Evolutionary conservation across 2,329 filamentous ascomycete genomes (phyloP).

Genomic region (Pseudophaeomoniella oleicola): DNA sequence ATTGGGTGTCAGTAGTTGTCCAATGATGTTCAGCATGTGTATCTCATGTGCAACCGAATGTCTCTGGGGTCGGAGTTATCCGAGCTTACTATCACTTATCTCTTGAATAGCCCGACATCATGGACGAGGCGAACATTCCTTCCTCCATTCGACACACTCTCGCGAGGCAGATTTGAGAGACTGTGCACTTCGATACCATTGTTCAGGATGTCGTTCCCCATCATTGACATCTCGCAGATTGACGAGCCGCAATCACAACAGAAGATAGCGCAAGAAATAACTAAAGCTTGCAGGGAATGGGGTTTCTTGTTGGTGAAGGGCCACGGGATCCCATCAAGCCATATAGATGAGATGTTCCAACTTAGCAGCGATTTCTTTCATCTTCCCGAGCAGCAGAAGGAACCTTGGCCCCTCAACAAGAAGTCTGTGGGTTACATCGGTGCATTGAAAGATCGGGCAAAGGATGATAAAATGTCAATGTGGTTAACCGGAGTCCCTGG

Average conservation of each 20-base stretch:
- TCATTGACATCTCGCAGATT: constrained; percentile 5
- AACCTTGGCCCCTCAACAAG: constrained; percentile 10
- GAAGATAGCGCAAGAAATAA: constrained; percentile 54
- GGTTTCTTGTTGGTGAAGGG: constrained; percentile 82
- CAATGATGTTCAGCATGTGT: too few relatives aligned
- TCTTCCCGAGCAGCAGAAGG: constrained; percentile 46
- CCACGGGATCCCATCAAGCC: constrained; percentile 49
- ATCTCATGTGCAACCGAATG: too few relatives aligned
- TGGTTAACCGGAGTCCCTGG: constrained; percentile 11
- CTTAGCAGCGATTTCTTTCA: constrained; percentile 57
- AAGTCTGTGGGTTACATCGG: constrained; percentile 9
- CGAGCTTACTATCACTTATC: not conserved
- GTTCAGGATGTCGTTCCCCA: constrained; percentile 2
- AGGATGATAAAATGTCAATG: constrained; percentile 13
- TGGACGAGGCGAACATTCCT: too few relatives aligned
- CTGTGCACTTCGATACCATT: not conserved
- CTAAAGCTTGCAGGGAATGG: constrained; percentile 67
- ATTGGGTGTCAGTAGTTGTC: too few relatives aligned
- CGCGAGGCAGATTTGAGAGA: too few relatives aligned
- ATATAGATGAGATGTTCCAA: constrained; percentile 47
- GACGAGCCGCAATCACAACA: constrained; percentile 19
- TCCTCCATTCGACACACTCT: too few relatives aligned
- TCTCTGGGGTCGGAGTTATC: not conserved
- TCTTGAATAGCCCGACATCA: too few relatives aligned
- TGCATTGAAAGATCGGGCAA: constrained; percentile 8